Base-by-base conservation (phyloP, 2,329 filamentous ascomycete genomes). In the Plectosphaerella sp. region DNA sequence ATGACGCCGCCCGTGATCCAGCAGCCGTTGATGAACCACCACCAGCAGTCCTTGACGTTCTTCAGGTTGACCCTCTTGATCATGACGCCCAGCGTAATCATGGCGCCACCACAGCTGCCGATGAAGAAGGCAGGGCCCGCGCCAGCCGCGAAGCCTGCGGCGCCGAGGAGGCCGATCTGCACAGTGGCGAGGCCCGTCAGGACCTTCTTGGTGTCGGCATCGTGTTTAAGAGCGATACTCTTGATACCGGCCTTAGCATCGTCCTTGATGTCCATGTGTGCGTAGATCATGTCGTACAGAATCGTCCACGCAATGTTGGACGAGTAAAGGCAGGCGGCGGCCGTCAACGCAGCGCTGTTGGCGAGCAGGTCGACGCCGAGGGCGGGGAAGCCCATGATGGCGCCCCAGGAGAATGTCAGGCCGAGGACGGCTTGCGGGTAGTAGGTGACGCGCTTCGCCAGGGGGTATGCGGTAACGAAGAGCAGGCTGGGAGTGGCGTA, bases 261-360 rank as follows among this genome's bases (percentile, higher is more conserved):
- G 61, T 96, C 90, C 62, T 86, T 86, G 67, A 93, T 87, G 62
- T 96, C 91, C 85, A 94, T 93, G 66, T 95, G 91, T 14, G 91
- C 91, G 67, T 96, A 96, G 33, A 96, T 91, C 83, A 94, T 95
- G 67, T 96, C 91, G 67, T 95, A 96, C 39, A 95, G 71, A 24
- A 95, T 79, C 0, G 90, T 95, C 91, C 91, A 96, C 3, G 89
- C 84, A 22, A 94, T 77, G 60, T 91, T 94, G 43, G 87, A 91
- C 11, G 80, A 72, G 65, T 95, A 95, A 47, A 96, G 72, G 52
- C 81, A 82, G 3, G 77, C 82, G 1, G 88, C 88, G 2, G 87
- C 84, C 4, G 78, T 74, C 53, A 89, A 65, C 3, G 88, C 87
- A 1, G 80, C 68, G 20, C 72, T 72, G 57, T 87, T 81, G 6